Conservation (phyloP, 495 filamentous ascomycete genomes). For the Pseudevernia furfuracea region DNA sequence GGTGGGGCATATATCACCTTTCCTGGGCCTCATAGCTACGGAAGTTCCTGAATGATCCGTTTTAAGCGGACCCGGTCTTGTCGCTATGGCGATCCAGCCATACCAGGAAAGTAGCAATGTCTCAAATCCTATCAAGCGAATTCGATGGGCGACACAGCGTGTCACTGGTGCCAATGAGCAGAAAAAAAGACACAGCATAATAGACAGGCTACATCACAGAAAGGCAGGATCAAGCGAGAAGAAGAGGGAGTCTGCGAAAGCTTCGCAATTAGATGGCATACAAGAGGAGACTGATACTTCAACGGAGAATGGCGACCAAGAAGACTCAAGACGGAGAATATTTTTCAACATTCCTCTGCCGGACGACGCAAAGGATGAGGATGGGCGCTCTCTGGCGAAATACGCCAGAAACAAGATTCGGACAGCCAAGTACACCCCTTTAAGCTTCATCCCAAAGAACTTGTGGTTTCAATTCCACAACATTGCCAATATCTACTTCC, state of each 20-base stretch:
- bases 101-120: constrained; percentile 42
- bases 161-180: constrained; percentile 62
- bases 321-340: constrained; percentile 43
- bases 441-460: constrained; percentile 97
- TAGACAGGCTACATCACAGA: constrained; percentile 64
- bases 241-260: constrained; percentile 52
- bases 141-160: constrained; percentile 91
- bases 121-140: constrained; percentile 57
- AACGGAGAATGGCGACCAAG: constrained; percentile 34
- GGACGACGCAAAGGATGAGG: constrained; percentile 68
- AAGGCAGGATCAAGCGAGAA: constrained; percentile 55
- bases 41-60: constrained; percentile 15
- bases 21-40: background rate
- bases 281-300: constrained; percentile 38
- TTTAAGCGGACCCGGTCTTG: background rate
- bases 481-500: constrained; percentile 96
- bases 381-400: constrained; percentile 59
- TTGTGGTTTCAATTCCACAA: constrained; percentile 97
- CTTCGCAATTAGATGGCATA: constrained; percentile 27
- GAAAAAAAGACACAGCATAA: constrained; percentile 77
- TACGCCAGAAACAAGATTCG: constrained; percentile 94
- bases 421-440: constrained; percentile 91
- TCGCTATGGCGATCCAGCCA: constrained; percentile 36
- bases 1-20: background rate
- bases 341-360: constrained; percentile 87